Conservation (phyloP, 2,329 filamentous ascomycete species). For the Ophiostoma sp. region DNA sequence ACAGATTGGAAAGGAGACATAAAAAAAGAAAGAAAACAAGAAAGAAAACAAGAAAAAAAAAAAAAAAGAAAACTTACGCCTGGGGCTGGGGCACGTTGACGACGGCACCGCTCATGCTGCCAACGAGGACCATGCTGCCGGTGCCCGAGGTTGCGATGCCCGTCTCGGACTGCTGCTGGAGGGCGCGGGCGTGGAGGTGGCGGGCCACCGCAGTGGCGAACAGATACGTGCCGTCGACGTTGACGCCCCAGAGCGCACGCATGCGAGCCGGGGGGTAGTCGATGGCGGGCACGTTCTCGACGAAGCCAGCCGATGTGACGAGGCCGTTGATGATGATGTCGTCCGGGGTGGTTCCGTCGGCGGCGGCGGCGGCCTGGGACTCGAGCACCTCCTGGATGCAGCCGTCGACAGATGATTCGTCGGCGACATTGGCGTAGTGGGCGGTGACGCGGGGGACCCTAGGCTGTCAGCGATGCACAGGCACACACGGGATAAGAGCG, state of each 20-base stretch:
- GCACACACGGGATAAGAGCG: not conserved
- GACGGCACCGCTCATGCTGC: slow-evolving; percentile 88
- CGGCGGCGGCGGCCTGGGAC: slow-evolving; percentile 43
- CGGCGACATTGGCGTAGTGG: slow-evolving; percentile 82
- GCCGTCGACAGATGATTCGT: slow-evolving; percentile 68
- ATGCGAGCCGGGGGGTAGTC: slow-evolving; percentile 86
- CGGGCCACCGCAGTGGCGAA: slow-evolving; percentile 80
- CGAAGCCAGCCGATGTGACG: slow-evolving; percentile 94
- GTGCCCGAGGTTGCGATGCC: slow-evolving; percentile 44
- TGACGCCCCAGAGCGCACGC: slow-evolving; percentile 89
- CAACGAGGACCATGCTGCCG: slow-evolving; percentile 90
- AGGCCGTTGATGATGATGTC: slow-evolving; percentile 71
- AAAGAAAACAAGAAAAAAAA: not conserved
- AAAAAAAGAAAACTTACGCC: slow-evolving; percentile 45
- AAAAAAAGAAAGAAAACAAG: slow-evolving; percentile 30
- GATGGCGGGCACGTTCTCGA: slow-evolving; percentile 89
- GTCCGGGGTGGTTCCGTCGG: not conserved
- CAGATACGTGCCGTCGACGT: slow-evolving; percentile 86
- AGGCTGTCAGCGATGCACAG: not conserved
- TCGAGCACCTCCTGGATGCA: slow-evolving; percentile 65
- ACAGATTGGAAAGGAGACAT: not conserved
- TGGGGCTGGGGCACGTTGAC: slow-evolving; percentile 96
- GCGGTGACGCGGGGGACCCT: slow-evolving; percentile 73
- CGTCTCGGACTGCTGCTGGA: slow-evolving; percentile 39
- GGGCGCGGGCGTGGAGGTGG: slow-evolving; percentile 70